phyloP scores from a whole-genome alignment of 495 filamentous ascomycete species.

The Trichocladium antarcticum region DNA sequence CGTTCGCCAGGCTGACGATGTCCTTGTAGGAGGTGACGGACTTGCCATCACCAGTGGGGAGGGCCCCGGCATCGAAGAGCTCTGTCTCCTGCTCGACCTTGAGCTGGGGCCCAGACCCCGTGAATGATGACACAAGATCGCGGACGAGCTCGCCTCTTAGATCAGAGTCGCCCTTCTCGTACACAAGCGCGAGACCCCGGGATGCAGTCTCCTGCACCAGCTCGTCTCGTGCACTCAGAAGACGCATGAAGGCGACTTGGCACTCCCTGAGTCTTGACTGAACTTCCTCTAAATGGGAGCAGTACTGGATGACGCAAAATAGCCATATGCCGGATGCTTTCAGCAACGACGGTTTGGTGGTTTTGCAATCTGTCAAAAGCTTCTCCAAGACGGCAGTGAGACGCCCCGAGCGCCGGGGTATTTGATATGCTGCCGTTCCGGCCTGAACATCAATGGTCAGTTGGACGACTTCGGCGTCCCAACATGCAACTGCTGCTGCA shows the following conservation, averaged over 20 bases:
- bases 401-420: conserved; percentile 33
- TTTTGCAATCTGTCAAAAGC: conserved; percentile 59
- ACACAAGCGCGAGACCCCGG: conserved; percentile 77
- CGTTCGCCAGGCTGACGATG: conserved; percentile 83
- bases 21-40: conserved; percentile 91
- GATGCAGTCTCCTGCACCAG: conserved; percentile 92
- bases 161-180: conserved; percentile 74
- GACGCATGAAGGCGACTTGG: conserved; percentile 74
- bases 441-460: conserved; percentile 39
- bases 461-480: conserved; percentile 50
- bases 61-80: conserved; percentile 83
- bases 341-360: conserved; percentile 73
- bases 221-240: conserved; percentile 82
- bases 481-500: conserved; percentile 62
- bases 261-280: conserved; percentile 62
- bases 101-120: conserved; percentile 57
- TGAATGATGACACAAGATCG: conserved; percentile 80
- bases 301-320: conserved; percentile 83
- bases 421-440: conserved; percentile 20
- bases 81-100: conserved; percentile 82
- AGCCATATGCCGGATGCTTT: conserved; percentile 91
- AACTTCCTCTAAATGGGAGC: conserved; percentile 60
- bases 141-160: conserved; percentile 74
- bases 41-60: conserved; percentile 82
- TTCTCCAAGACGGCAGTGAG: conserved; percentile 52